Conservation (phyloP, 192 early-diverging fungal species). For the Dispira simplex region DNA sequence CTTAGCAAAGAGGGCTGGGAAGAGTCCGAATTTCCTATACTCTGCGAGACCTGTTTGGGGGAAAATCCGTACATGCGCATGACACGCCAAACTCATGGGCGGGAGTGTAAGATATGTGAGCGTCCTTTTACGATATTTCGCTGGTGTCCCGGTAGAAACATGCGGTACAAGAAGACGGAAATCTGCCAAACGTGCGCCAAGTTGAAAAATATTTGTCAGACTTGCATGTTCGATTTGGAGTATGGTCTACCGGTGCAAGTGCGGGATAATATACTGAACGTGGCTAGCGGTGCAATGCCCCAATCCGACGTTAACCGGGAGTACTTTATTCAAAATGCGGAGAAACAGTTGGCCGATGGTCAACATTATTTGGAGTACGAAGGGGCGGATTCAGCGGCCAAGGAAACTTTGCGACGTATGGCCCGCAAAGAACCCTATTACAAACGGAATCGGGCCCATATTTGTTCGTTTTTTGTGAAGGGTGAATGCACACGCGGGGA, state of each 20-base stretch:
- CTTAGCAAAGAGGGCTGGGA: slow-evolving; percentile 8
- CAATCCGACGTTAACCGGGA: slow-evolving; percentile 74
- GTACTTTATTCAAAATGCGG: slow-evolving; percentile 71
- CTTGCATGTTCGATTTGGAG: slow-evolving; percentile 92
- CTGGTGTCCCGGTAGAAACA: slow-evolving; percentile 88
- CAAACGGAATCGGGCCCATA: slow-evolving; percentile 74
- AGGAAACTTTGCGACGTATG: slow-evolving; percentile 56
- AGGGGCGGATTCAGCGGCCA: slow-evolving; percentile 27
- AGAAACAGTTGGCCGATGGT: slow-evolving; percentile 23
- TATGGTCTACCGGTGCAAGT: slow-evolving; percentile 88
- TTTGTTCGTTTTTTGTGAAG: slow-evolving; percentile 94
- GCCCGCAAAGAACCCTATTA: slow-evolving; percentile 82
- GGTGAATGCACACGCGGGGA: slow-evolving; percentile 90
- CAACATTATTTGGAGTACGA: slow-evolving; percentile 15
- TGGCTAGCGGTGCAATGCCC: slow-evolving; percentile 57
- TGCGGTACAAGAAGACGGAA: slow-evolving; percentile 97
- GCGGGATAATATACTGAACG: slow-evolving; percentile 68
- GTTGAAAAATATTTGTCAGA: slow-evolving; percentile 97
- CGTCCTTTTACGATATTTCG: slow-evolving; percentile 92
- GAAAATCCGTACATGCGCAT: slow-evolving; percentile 98
- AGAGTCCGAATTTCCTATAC: slow-evolving; percentile 53
- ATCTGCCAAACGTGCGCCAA: slow-evolving; percentile 96
- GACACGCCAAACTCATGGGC: slow-evolving; percentile 60
- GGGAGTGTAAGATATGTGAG: slow-evolving; percentile 77
- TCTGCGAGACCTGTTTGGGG: slow-evolving; percentile 96